A percentile compares a stretch with the other conserved stretches of the same genome.
Evolutionary conservation across 305 asterid species (phyloP).

Genomic region (Euphrasia arctica): DNA sequence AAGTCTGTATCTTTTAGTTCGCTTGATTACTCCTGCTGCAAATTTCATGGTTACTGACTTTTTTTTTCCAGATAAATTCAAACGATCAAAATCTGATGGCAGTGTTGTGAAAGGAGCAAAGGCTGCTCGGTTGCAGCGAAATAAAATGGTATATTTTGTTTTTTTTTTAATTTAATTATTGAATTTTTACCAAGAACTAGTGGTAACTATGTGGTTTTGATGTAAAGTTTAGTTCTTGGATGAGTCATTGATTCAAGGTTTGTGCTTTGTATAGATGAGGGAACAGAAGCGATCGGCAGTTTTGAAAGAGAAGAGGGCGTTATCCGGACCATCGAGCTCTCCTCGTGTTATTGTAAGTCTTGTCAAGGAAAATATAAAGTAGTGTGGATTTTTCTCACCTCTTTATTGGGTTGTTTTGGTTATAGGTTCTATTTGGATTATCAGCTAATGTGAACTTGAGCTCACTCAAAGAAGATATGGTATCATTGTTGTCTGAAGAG

Average conservation of each 20-base stretch:
- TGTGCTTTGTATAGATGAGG: conserved; percentile 49
- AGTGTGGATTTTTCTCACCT: conserved; percentile 2
- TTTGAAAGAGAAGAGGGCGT: conserved; percentile 78
- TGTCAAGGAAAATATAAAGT: conserved; percentile 7
- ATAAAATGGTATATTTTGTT: conserved; percentile 53
- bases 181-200: not conserved
- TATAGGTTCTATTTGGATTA: conserved; percentile 90
- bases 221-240: not conserved
- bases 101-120: conserved; percentile 65
- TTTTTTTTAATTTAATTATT: not conserved
- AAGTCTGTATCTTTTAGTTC: conserved; percentile 2
- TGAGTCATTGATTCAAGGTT: conserved; percentile 12
- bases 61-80: conserved; percentile 48
- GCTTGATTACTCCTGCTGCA: conserved; percentile 1
- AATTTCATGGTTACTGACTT: not conserved
- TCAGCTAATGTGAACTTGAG: conserved; percentile 59
- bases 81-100: conserved; percentile 48
- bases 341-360: conserved; percentile 84
- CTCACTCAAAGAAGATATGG: conserved; percentile 68
- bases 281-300: conserved; percentile 73
- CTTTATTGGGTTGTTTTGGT: not conserved
- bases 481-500: conserved; percentile 54
- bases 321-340: conserved; percentile 66
- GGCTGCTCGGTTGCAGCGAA: conserved; percentile 80
- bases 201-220: not conserved